Base-by-base conservation (phyloP, 805 yeast genomes). In the Torulaspora gathmanii region DNA sequence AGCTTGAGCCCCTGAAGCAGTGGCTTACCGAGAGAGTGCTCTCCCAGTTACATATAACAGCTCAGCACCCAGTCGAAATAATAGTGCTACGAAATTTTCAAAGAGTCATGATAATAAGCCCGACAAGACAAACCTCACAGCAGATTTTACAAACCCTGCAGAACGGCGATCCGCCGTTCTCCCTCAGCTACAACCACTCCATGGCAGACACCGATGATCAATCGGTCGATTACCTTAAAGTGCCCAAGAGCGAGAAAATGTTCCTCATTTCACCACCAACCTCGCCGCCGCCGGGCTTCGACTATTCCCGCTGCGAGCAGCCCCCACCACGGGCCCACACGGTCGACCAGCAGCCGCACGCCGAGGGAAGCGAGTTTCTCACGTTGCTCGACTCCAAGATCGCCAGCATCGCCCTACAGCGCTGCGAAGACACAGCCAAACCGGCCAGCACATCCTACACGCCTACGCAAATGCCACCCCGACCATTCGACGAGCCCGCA, bases 201-300 rank as follows among this genome's bases (percentile, higher is more conserved):
- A 19, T 52, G 29, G 36, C 50, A 2, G 53, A 56, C 38, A 45
- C 50, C 2, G 19, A 23, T n/a, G 29, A 33, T 8, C 34, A 31
- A 15, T 33, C 49, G 20, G 51, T 44, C 39, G 46, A 55, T 22
- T 63, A 62, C 39, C 48, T 70, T 12, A 35, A 61, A 36, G 54
- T 70, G 9, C 74, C 74, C 8, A 51, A 55, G 34, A 51, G 61
- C 33, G 54, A 60, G 6, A 56, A 63, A 39, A 46, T 67, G 60
- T 70, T 70, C 49, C 47, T 70, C 34, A 64, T 70, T 5, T 69
- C 73, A 0, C 74, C 74, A 5, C 73, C 73, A 13, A 58, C 65
- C 5, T 69, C 73, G 3, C 73, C 73, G 1, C 73, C 74, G 4
- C 67, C 69, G 3, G 74, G 55, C 17, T 70, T 70, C 44, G 67